A percentile compares a stretch with the other conserved stretches of the same genome.
phyloP scores from a whole-genome alignment of 2,329 filamentous ascomycete genomes.

The Teratosphaeriaceae sp. region DNA sequence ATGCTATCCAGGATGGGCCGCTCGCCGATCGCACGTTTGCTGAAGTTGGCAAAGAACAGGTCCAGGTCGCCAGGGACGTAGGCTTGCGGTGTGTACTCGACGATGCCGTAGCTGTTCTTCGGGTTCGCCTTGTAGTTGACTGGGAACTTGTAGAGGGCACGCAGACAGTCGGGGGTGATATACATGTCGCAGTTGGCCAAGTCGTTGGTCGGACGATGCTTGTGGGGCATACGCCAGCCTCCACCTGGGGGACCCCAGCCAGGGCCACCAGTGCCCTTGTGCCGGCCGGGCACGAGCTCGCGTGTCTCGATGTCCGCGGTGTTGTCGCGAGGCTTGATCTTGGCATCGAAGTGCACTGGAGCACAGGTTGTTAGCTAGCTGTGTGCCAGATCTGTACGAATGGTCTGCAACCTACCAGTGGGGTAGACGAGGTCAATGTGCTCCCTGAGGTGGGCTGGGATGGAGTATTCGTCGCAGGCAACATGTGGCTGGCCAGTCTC shows the following conservation, averaged over 20 bases:
- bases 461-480: conserved; percentile 34
- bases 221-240: conserved; percentile 5
- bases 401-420: too few relatives aligned
- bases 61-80: conserved; percentile 37
- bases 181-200: conserved; percentile 44
- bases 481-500: conserved; percentile 29
- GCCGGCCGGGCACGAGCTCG: conserved; percentile 13
- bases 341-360: conserved; percentile 37
- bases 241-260: conserved; percentile 27
- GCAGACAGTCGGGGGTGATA: conserved; percentile 51
- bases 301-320: conserved; percentile 16
- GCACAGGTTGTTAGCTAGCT: too few relatives aligned
- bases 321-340: conserved; percentile 19
- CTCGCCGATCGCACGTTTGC: conserved; percentile 23
- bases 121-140: conserved; percentile 30
- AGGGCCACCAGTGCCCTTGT: conserved; percentile 18
- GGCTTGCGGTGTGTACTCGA: conserved; percentile 46
- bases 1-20: conserved; percentile 28
- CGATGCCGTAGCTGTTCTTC: conserved; percentile 48
- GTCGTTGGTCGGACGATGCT: conserved; percentile 5
- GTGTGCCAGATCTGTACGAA: too few relatives aligned
- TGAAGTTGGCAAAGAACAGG: conserved; percentile 32
- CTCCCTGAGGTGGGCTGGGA: conserved; percentile 22
- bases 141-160: conserved; percentile 32
- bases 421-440: conserved; percentile 34